Evolutionary conservation across 116 monocot genomes (phyloP).

Genomic region (Papilionanthe hybrid): DNA sequence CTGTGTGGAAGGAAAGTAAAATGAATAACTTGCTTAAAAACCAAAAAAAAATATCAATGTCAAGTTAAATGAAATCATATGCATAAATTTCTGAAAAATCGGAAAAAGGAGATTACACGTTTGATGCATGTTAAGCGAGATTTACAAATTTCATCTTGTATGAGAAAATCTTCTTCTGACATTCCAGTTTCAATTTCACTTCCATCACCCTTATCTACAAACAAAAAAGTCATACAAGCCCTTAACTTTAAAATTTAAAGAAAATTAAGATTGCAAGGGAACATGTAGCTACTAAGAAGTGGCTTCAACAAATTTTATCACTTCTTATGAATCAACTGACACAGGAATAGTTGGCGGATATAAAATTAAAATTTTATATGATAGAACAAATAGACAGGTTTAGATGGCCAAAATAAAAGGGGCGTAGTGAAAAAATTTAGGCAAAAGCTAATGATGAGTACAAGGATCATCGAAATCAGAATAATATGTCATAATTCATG

Average conservation of each 20-base stretch:
- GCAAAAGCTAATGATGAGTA: background rate
- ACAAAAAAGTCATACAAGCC: slow-evolving; percentile 11
- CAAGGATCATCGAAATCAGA: background rate
- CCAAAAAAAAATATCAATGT: slow-evolving; percentile 5
- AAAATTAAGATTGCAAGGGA: background rate
- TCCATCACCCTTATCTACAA: slow-evolving; percentile 76
- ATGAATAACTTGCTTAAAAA: background rate
- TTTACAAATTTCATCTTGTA: slow-evolving; percentile 96
- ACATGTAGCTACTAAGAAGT: background rate
- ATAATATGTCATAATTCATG: background rate
- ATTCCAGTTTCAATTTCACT: slow-evolving; percentile 63
- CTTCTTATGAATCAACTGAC: background rate
- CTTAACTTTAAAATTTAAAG: background rate
- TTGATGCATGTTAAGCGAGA: slow-evolving; percentile 85
- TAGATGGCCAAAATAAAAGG: background rate
- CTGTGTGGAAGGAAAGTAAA: slow-evolving; percentile 30
- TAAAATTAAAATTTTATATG: background rate
- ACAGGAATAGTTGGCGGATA: background rate
- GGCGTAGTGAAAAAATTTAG: background rate
- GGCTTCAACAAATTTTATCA: slow-evolving; percentile 1
- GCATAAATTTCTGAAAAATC: slow-evolving; percentile 2
- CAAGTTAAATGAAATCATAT: background rate
- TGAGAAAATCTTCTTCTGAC: slow-evolving; percentile 81
- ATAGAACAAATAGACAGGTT: background rate
- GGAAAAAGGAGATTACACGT: slow-evolving; percentile 41